Evolutionary conservation across 2,329 filamentous ascomycete genomes (phyloP).

Genomic region (Albifimbria verrucaria): DNA sequence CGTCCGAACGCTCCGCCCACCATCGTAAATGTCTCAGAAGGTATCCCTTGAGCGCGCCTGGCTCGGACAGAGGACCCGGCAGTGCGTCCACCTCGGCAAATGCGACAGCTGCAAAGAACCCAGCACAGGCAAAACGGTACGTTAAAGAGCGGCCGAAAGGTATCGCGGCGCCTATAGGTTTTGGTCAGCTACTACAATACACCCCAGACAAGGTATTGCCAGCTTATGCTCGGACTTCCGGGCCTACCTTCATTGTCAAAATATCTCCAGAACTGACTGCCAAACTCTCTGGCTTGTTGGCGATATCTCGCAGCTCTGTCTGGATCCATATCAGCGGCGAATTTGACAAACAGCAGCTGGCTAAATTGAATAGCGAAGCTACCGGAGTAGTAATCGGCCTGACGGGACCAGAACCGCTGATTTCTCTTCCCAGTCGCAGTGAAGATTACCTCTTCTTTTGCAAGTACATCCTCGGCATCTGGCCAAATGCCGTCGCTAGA

Average conservation of each 20-base stretch:
- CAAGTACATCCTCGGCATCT: constrained; percentile 12
- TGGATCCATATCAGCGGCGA: constrained; percentile 37
- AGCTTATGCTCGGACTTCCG: neutral
- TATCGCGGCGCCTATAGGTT: constrained; percentile 39
- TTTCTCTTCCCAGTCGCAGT: neutral
- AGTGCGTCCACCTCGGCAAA: constrained; percentile 34
- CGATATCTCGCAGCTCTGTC: constrained; percentile 31
- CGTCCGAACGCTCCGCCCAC: constrained; percentile 35
- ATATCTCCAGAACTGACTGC: constrained; percentile 40
- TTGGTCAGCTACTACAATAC: neutral
- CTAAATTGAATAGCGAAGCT: constrained; percentile 51
- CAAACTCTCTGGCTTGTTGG: constrained; percentile 36
- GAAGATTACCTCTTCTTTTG: constrained; percentile 4
- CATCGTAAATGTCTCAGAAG: constrained; percentile 47
- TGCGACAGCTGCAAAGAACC: constrained; percentile 42
- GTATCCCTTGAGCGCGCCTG: constrained; percentile 42
- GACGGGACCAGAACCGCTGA: constrained; percentile 13
- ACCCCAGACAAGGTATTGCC: too few species aligned
- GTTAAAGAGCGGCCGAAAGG: constrained; percentile 47
- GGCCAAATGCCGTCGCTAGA: constrained; percentile 40
- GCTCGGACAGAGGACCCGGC: constrained; percentile 27
- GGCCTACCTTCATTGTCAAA: constrained; percentile 40
- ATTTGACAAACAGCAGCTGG: constrained; percentile 41
- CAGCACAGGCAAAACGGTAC: constrained; percentile 46
- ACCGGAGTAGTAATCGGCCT: constrained; percentile 49